These are phyloP conservation scores for Tolypocladium ophioglossoides DNA, from an alignment of 2,329 filamentous ascomycete species.

Conservation along the genomic window DNA sequence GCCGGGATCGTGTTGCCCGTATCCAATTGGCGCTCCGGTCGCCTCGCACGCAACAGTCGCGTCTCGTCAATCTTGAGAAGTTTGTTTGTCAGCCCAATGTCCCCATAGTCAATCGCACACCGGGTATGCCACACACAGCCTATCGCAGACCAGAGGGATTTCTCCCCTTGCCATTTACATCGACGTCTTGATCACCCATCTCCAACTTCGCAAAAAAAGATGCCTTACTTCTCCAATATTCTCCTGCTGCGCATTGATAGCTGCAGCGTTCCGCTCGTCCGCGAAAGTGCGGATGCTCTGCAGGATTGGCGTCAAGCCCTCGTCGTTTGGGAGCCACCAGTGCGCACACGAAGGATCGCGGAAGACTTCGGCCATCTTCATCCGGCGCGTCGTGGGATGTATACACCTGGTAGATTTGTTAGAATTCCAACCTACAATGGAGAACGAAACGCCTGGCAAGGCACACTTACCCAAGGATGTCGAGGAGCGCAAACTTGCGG, in stretches of 20 bases:
- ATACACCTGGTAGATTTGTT: constrained; percentile 54
- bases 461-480: constrained; percentile 60
- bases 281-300: constrained; percentile 72
- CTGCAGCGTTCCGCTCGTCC: constrained; percentile 58
- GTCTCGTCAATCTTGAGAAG: neutral
- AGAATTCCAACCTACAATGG: neutral
- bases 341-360: constrained; percentile 57
- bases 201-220: constrained; percentile 60
- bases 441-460: neutral
- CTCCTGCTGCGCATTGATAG: constrained; percentile 46
- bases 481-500: constrained; percentile 66
- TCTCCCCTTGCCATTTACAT: neutral
- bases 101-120: neutral
- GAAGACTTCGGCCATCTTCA: constrained; percentile 68
- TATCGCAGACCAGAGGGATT: neutral
- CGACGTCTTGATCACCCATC: constrained; percentile 7
- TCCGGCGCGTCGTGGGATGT: constrained; percentile 63
- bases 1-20: neutral
- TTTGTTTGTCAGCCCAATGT: neutral
- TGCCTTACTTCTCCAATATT: constrained; percentile 66
- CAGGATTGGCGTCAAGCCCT: constrained; percentile 63
- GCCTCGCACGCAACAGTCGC: neutral
- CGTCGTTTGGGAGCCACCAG: constrained; percentile 86
- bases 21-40: neutral
- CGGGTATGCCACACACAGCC: neutral